A percentile compares a stretch with the other conserved stretches of the same genome.
Conservation (phyloP, 495 filamentous ascomycete species). For the Barbatosphaeria neglecta region DNA sequence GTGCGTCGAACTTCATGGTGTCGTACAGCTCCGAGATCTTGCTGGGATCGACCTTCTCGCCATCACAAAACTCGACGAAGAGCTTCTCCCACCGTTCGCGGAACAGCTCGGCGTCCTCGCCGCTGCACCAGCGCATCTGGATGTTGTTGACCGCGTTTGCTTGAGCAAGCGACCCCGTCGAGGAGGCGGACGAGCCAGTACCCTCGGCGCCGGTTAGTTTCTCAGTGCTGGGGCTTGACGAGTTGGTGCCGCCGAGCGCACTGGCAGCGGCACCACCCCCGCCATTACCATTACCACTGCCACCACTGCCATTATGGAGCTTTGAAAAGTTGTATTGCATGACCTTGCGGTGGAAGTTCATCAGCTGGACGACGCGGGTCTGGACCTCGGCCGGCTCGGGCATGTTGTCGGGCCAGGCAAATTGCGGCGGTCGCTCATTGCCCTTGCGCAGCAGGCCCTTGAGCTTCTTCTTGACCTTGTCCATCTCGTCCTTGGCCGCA, state of each 20-base stretch:
- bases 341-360: slow-evolving; percentile 91
- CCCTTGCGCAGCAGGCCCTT: slow-evolving; percentile 84
- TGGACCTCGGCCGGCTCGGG: slow-evolving; percentile 88
- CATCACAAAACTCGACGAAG: slow-evolving; percentile 90
- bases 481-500: slow-evolving; percentile 99
- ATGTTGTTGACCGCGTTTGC: slow-evolving; percentile 52
- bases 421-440: slow-evolving; percentile 77
- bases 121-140: slow-evolving; percentile 90
- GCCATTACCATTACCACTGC: not conserved
- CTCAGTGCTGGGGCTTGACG: slow-evolving; percentile 30
- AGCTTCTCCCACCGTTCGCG: slow-evolving; percentile 97
- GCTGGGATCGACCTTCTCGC: slow-evolving; percentile 93
- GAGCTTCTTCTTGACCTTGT: slow-evolving; percentile 98
- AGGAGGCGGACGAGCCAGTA: slow-evolving; percentile 24
- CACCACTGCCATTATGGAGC: slow-evolving; percentile 33
- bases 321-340: slow-evolving; percentile 87
- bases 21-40: slow-evolving; percentile 97
- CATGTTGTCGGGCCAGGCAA: slow-evolving; percentile 93
- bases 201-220: slow-evolving; percentile 24
- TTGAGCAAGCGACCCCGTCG: slow-evolving; percentile 38
- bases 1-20: slow-evolving; percentile 97
- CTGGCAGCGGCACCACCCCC: no score
- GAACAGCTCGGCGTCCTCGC: slow-evolving; percentile 89
- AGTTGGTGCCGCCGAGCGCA: slow-evolving; percentile 44
- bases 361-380: slow-evolving; percentile 81